These are phyloP conservation scores for Penicillium arizonense DNA, from an alignment of 495 filamentous ascomycete species.

Conservation along the genomic window DNA sequence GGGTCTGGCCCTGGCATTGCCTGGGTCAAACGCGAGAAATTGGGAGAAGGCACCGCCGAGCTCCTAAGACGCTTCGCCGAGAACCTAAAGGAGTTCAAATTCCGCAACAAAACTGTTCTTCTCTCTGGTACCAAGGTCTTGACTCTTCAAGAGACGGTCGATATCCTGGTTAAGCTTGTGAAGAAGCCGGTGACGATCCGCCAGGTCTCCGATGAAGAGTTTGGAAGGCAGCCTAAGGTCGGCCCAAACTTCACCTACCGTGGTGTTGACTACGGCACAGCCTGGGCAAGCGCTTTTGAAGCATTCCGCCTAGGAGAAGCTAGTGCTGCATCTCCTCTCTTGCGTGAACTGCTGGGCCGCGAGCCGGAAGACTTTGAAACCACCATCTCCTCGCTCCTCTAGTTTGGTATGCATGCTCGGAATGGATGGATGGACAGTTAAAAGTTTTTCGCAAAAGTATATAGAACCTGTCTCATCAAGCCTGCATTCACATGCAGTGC, in stretches of 20 bases:
- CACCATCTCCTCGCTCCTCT: not conserved
- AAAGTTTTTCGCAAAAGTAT: constrained; percentile 22
- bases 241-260: constrained; percentile 19
- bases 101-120: constrained; percentile 27
- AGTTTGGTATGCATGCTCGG: too few species aligned
- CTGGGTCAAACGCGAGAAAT: constrained; percentile 43
- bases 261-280: constrained; percentile 12
- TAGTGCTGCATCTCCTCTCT: constrained; percentile 21
- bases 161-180: constrained; percentile 23
- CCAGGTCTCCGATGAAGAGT: constrained; percentile 36
- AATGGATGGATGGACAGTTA: too few species aligned
- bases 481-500: too few species aligned
- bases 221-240: constrained; percentile 27
- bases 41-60: constrained; percentile 42
- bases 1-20: constrained; percentile 36
- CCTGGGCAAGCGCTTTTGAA: constrained; percentile 35
- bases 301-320: constrained; percentile 38
- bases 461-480: constrained; percentile 11
- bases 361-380: constrained; percentile 29
- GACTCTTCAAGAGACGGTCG: constrained; percentile 35
- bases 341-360: constrained; percentile 33
- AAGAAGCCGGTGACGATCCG: constrained; percentile 25
- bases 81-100: constrained; percentile 15
- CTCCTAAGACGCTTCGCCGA: constrained; percentile 28
- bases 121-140: constrained; percentile 34